phyloP scores from a whole-genome alignment of 2,329 filamentous ascomycete species.

The Seiridium cupressi region DNA sequence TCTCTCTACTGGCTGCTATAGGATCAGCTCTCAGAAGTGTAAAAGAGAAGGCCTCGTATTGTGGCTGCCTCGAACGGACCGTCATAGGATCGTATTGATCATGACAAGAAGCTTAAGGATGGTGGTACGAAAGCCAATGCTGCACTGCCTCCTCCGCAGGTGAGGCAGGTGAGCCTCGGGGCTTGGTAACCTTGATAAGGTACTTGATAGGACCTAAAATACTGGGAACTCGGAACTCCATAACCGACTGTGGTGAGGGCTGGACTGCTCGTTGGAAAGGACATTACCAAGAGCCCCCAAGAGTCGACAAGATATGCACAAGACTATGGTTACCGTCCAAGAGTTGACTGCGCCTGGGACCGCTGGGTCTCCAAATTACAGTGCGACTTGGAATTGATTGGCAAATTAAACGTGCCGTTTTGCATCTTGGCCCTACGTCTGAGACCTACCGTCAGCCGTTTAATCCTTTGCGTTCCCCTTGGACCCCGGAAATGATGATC shows the following conservation, averaged over 20 bases:
- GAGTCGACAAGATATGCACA: neutral
- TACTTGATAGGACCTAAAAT: neutral
- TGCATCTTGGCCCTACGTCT: neutral
- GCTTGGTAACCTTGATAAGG: neutral
- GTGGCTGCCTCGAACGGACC: neutral
- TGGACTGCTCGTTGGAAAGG: neutral
- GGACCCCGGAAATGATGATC: neutral
- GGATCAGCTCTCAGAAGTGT: neutral
- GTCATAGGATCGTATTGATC: neutral
- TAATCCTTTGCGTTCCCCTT: neutral
- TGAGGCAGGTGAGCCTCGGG: conserved; percentile 5
- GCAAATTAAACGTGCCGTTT: conserved; percentile 4
- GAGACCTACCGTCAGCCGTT: neutral
- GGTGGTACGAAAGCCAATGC: neutral
- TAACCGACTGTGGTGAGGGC: neutral
- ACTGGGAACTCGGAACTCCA: neutral
- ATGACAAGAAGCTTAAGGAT: neutral
- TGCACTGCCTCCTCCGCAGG: conserved; percentile 1
- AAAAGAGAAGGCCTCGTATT: neutral
- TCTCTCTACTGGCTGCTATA: neutral
- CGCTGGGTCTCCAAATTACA: neutral
- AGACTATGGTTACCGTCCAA: neutral
- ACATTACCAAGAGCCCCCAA: neutral
- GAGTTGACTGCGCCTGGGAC: neutral
- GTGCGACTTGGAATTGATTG: conserved; percentile 5